Base-by-base conservation (phyloP, 2,329 filamentous ascomycete genomes). In the Fusarium zealandicum region DNA sequence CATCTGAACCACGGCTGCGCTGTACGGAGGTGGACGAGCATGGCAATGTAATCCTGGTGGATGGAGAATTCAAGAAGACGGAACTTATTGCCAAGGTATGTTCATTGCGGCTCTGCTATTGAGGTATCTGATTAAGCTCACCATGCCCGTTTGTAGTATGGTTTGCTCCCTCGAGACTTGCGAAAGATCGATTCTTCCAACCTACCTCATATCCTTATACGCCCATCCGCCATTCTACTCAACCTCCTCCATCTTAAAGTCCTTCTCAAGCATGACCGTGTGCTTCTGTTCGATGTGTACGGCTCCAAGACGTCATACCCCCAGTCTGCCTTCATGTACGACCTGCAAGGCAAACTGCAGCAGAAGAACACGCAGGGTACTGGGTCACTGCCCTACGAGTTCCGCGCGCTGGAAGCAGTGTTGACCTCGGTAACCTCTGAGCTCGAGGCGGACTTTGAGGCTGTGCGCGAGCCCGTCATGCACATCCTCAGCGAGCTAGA, bases 121-220 rank as follows among this genome's bases (percentile, higher is more conserved):
- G n/a, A 22, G 13, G 20, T 12, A 8, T 28, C 12, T 14, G 31
- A 20, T 17, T 25, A 52, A 44, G 18, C 59, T 59, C 27, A 44
- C 46, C 46, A 31, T 28, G 36, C 11, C 31, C 48, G 10, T 50
- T 41, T 35, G 54, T 63, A 93, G 90, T 97, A 96, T 72, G 93
- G 93, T 35, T 83, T 98, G 20, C 83, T 97, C 41, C 93, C 95
- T 50, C 93, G 95, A 57, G 95, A 99, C 78, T 80, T 99, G 51
- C 90, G 95, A 67, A 99, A 99, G 76, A 97, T 99, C 69, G 95
- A 99, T 73, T 97, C 93, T 12, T 96, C 92, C 53, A 90, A 96
- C 56, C 84, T 99, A 17, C 95, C 95, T 8, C 93, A 97, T 70
- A 98, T 99, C 51, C 87, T 98, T 61, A 88, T 99, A 61, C 92